Evolutionary conservation across 495 filamentous ascomycete species (phyloP), one percentile per base, ranked within the genome.

Genomic region (Talaromyces ruber): DNA sequence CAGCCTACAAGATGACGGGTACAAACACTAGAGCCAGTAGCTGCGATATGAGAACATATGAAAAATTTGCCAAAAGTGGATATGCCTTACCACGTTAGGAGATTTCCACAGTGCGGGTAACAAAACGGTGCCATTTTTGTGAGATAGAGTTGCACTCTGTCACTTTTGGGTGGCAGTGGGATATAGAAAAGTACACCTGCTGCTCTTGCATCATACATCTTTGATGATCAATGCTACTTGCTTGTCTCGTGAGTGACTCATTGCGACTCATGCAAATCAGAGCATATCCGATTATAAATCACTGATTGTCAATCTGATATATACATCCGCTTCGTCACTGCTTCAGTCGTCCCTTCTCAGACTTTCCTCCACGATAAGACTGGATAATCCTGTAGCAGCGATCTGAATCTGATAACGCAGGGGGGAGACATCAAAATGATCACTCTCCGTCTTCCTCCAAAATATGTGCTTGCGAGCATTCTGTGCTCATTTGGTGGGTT

Each of bases 401-500:
- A 4, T 39, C 14, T 39, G 12, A 39, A 4, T 39, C 14, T 39
- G 12, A 39, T 14, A 39, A 14, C 14, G 0, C 14, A 39, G 34
- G 4, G 2, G 5, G 14, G 14, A 24, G 21, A 18, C 18, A 6
- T 51, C 24, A 52, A 60, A 29, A 60, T 60, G 58, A 26, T 28
- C 11, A 18, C 29, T 4, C 21, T 29, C 12, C 16, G 39, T 12
- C 2, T 26, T 24, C 67, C 65, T 11, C 66, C 68, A 5, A 52
- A 30, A 56, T 70, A 70, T 59, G 25, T 72, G 6, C 61, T 68
- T 29, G 68, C 60, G 22, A 67, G 70, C 43, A 63, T 67, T 6
- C 37, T 69, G 7, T 69, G 65, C 60, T 67, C 67, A 0, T 58
- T 54, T 24, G 67, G 67, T 62, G 67, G 67, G n/a, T 24, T 69